A percentile compares a stretch with the other conserved stretches of the same genome.
These are phyloP conservation scores for Neophaeococcomyces mojaviensis DNA, from an alignment of 2,329 filamentous ascomycete genomes.

Conservation along the genomic window DNA sequence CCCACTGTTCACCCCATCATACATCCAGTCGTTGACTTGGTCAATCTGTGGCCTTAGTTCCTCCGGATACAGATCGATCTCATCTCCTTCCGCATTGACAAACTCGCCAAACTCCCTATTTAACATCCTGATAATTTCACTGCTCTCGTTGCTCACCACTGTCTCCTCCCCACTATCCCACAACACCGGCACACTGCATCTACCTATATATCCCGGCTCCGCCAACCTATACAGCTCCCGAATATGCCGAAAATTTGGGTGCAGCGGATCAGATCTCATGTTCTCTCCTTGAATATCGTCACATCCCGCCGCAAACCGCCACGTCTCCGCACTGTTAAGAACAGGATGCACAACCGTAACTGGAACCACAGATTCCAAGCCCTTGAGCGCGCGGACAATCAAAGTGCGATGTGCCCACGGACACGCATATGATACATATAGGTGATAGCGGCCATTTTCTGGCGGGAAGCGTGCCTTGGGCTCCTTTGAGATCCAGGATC, in stretches of 20 bases:
- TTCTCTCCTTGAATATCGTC: slow-evolving; percentile 47
- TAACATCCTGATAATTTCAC: slow-evolving; percentile 52
- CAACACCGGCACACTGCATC: slow-evolving; percentile 54
- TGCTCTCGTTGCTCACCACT: slow-evolving; percentile 56
- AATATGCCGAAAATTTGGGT: slow-evolving; percentile 54
- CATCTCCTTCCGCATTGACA: slow-evolving; percentile 34
- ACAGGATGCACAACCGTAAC: slow-evolving; percentile 57
- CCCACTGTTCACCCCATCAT: slow-evolving; percentile 49
- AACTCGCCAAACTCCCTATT: slow-evolving; percentile 47
- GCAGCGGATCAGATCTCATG: slow-evolving; percentile 51
- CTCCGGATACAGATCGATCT: slow-evolving; percentile 47
- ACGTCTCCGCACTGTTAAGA: slow-evolving; percentile 57
- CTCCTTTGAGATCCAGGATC: no score
- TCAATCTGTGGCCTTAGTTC: slow-evolving; percentile 46
- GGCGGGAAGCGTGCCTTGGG: no score
- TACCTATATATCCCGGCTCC: slow-evolving; percentile 53
- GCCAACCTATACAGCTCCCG: no score
- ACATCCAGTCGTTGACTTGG: slow-evolving; percentile 46
- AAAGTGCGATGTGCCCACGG: slow-evolving; percentile 58
- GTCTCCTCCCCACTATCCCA: slow-evolving; percentile 53
- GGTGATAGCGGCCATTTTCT: slow-evolving; percentile 46
- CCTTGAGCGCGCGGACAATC: slow-evolving; percentile 51
- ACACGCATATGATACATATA: slow-evolving; percentile 56
- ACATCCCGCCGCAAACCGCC: slow-evolving; percentile 60
- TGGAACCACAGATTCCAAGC: slow-evolving; percentile 44